phyloP scores from a whole-genome alignment of 1,139 yeast species.

The Candida sp. region DNA sequence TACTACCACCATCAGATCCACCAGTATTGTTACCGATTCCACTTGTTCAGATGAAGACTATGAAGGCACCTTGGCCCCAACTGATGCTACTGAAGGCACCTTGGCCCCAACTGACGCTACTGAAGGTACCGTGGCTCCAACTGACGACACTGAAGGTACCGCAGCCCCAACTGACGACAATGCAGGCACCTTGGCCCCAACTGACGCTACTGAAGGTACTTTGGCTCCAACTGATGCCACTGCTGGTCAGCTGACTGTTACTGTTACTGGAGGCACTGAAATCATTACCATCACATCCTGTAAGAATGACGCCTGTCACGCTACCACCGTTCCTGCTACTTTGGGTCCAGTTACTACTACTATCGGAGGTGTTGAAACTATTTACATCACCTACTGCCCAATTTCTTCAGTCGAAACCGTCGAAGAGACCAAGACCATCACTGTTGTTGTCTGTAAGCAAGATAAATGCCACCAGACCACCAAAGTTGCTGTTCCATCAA shows the following conservation, averaged over 20 bases:
- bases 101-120: neutral
- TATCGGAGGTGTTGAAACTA: slow-evolving; percentile 10
- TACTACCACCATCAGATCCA: neutral
- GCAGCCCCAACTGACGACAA: neutral
- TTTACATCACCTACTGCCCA: slow-evolving; percentile 22
- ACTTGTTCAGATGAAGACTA: slow-evolving; percentile 12
- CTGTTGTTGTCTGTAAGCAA: slow-evolving; percentile 54
- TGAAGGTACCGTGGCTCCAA: neutral
- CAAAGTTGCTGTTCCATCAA: slow-evolving; percentile 30
- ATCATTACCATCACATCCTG: slow-evolving; percentile 51
- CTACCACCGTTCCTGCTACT: slow-evolving; percentile 24
- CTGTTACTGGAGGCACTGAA: slow-evolving; percentile 7
- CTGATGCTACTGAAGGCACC: neutral
- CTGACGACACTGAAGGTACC: no score
- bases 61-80: neutral
- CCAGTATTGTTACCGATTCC: neutral
- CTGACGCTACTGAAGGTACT: neutral
- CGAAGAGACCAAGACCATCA: slow-evolving; percentile 18
- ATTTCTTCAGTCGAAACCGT: slow-evolving; percentile 27
- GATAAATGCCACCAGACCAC: slow-evolving; percentile 31
- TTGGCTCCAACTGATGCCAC: neutral
- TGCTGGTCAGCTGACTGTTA: slow-evolving; percentile 6
- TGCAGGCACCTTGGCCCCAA: neutral
- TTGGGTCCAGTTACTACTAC: slow-evolving; percentile 15
- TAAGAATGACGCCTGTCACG: slow-evolving; percentile 34